These are phyloP conservation scores for Lipomyces orientalis DNA, from an alignment of 805 yeast genomes.

Conservation along the genomic window DNA sequence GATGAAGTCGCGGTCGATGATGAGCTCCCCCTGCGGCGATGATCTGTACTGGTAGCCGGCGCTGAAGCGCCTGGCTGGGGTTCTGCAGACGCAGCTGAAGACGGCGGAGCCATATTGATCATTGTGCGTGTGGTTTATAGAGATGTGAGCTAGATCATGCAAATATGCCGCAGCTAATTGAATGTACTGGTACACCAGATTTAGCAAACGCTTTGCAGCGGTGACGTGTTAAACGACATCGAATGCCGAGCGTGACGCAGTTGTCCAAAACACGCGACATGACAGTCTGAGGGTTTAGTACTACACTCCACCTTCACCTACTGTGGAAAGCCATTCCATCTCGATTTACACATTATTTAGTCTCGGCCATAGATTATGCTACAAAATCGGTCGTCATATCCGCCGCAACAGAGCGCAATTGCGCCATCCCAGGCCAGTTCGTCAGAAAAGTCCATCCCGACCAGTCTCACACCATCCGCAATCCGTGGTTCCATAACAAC, in stretches of 20 bases:
- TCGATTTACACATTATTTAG: neutral
- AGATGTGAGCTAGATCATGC: neutral
- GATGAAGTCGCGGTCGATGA: neutral
- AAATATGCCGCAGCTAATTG: neutral
- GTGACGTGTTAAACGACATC: neutral
- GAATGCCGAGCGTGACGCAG: neutral
- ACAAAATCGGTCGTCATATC: neutral
- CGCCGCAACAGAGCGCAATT: neutral
- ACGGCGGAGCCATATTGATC: neutral
- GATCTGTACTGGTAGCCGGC: constrained; percentile 9
- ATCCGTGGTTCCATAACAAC: constrained; percentile 4
- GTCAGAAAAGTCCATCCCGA: constrained; percentile 1
- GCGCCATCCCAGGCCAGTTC: neutral
- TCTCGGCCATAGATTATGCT: neutral
- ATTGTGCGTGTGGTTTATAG: neutral
- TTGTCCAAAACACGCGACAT: neutral
- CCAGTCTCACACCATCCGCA: constrained; percentile 3
- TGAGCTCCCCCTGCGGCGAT: constrained; percentile 9
- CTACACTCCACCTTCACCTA: neutral
- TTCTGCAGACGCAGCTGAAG: neutral
- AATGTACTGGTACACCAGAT: neutral
- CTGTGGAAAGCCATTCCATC: too few relatives aligned
- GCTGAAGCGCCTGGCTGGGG: neutral
- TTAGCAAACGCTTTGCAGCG: neutral
- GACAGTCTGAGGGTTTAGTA: neutral